phyloP scores from a whole-genome alignment of 2,329 filamentous ascomycete species.

The Periconia sp. region DNA sequence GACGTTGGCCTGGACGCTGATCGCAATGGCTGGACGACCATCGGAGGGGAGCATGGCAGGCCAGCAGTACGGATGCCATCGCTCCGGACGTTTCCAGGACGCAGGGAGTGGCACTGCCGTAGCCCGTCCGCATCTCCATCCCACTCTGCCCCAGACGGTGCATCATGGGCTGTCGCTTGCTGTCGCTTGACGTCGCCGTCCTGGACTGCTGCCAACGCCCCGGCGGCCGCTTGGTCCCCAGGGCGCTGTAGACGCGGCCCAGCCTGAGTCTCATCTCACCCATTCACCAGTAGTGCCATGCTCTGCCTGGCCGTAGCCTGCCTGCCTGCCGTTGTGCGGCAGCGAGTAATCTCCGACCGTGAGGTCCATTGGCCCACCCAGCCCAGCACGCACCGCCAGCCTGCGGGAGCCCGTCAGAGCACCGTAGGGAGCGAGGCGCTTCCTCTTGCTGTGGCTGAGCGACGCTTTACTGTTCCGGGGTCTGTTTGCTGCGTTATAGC shows the following conservation, averaged over 20 bases:
- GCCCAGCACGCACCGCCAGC: neutral
- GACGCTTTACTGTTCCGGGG: conserved; percentile 8
- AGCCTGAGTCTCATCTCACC: neutral
- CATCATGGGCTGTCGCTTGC: neutral
- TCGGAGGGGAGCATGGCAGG: too few species aligned
- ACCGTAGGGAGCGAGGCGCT: too few species aligned
- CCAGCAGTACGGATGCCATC: conserved; percentile 18
- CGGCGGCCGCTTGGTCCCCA: too few species aligned
- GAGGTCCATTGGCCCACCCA: neutral
- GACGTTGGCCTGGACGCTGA: too few species aligned
- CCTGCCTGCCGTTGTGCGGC: neutral
- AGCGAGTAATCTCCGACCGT: conserved; percentile 2
- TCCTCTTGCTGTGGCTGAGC: conserved; percentile 17
- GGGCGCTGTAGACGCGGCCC: too few species aligned
- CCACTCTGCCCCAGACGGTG: conserved; percentile 2
- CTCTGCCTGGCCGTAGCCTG: neutral
- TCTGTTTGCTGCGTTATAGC: neutral
- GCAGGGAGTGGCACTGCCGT: conserved; percentile 14
- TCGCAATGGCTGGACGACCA: too few species aligned
- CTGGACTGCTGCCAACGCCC: too few species aligned
- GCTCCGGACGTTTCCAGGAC: conserved; percentile 19
- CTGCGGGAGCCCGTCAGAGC: conserved; percentile 4
- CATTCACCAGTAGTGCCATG: neutral
- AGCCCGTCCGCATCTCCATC: conserved; percentile 4
- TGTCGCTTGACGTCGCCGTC: neutral